A percentile compares a stretch with the other conserved stretches of the same genome.
phyloP scores from a whole-genome alignment of 2,329 filamentous ascomycete genomes.

The Apiospora koreana region DNA sequence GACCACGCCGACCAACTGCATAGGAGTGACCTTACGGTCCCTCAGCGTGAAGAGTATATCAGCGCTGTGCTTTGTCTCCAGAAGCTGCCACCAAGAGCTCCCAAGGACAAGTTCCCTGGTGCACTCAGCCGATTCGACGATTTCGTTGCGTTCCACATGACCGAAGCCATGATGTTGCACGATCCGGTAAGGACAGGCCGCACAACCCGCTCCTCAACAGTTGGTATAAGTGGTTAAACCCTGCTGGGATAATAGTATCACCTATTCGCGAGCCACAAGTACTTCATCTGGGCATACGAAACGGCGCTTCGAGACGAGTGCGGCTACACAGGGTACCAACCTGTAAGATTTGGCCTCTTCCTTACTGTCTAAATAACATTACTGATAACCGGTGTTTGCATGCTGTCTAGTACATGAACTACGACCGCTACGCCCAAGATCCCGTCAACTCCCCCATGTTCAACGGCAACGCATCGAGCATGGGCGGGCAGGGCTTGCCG shows the following conservation, averaged over 20 bases:
- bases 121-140: conserved; percentile 33
- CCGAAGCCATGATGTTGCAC: conserved; percentile 27
- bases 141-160: conserved; percentile 24
- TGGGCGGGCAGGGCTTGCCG: conserved; percentile 48
- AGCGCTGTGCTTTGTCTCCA: conserved; percentile 30
- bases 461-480: conserved; percentile 51
- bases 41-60: conserved; percentile 30
- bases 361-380: not conserved
- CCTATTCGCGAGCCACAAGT: conserved; percentile 35
- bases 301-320: conserved; percentile 34
- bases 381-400: conserved; percentile 8
- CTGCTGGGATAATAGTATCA: conserved; percentile 28
- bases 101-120: conserved; percentile 28
- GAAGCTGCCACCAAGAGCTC: conserved; percentile 27
- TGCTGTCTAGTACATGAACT: conserved; percentile 48
- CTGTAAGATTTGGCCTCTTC: conserved; percentile 20
- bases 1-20: not conserved
- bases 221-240: too few relatives aligned
- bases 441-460: conserved; percentile 52
- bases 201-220: not conserved
- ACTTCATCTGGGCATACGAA: conserved; percentile 33
- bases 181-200: not conserved
- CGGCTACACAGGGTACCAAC: conserved; percentile 34
- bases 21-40: conserved; percentile 32
- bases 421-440: conserved; percentile 50